Conservation (phyloP, 768 basidiomycete genomes). For the Naganishia vishniacii region DNA sequence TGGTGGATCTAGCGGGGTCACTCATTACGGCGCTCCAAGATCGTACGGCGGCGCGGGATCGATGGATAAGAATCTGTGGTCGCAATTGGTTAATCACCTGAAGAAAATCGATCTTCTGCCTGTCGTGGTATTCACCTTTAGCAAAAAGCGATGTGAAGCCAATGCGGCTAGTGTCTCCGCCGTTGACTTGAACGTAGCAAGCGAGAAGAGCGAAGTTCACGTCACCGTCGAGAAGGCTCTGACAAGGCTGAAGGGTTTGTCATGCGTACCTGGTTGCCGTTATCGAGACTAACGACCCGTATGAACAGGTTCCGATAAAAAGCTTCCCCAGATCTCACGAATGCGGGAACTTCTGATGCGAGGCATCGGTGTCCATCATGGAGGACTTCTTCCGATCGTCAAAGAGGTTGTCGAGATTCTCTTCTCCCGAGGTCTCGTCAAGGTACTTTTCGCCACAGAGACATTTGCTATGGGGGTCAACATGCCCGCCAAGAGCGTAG, state of each 20-base stretch:
- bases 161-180: constrained; percentile 85
- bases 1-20: constrained; percentile 52
- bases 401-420: constrained; percentile 99
- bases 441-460: constrained; percentile 96
- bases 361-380: constrained; percentile 97
- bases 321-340: constrained; percentile 86
- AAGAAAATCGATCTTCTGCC: constrained; percentile 81
- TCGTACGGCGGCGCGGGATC: constrained; percentile 32
- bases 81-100: constrained; percentile 76
- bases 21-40: constrained; percentile 26
- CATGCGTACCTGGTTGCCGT: background rate
- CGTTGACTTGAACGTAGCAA: constrained; percentile 75
- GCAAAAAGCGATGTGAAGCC: constrained; percentile 95
- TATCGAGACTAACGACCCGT: no score
- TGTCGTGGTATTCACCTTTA: constrained; percentile 93
- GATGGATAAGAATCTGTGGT: constrained; percentile 84
- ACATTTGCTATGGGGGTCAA: constrained; percentile 99
- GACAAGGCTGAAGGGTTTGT: constrained; percentile 76
- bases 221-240: constrained; percentile 87
- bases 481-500: constrained; percentile 96
- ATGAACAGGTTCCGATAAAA: constrained; percentile 35
- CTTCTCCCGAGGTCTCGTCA: constrained; percentile 96
- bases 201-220: constrained; percentile 96
- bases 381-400: constrained; percentile 89
- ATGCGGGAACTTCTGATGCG: constrained; percentile 86